These are phyloP conservation scores for Sporothrix curviconia DNA, from an alignment of 2,329 filamentous ascomycete genomes.

Conservation along the genomic window DNA sequence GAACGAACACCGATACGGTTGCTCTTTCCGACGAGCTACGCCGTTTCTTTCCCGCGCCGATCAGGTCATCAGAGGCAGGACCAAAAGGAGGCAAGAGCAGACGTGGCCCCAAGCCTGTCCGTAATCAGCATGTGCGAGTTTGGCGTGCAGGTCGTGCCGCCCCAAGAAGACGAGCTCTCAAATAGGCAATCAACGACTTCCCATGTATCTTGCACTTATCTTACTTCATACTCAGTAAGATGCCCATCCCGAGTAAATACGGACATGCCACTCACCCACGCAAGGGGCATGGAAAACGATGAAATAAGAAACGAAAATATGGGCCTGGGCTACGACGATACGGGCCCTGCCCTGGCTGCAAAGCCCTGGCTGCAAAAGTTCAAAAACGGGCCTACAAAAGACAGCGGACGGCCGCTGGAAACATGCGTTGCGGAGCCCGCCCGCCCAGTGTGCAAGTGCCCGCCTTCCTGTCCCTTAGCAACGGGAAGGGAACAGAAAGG, in stretches of 20 bases:
- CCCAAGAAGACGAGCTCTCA: neutral
- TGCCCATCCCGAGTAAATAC: neutral
- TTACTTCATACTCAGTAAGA: neutral
- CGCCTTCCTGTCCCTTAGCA: conserved; percentile 8
- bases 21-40: neutral
- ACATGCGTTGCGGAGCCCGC: neutral
- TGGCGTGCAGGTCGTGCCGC: conserved; percentile 1
- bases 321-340: neutral
- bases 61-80: conserved; percentile 7
- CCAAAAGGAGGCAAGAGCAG: conserved; percentile 3
- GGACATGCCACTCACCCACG: neutral
- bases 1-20: neutral
- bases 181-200: too few species aligned
- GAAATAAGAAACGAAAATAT: neutral
- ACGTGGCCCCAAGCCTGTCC: neutral
- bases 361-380: neutral
- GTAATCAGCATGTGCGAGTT: neutral
- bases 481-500: conserved; percentile 11
- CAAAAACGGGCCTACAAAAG: too few species aligned
- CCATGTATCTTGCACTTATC: too few species aligned
- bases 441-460: too few species aligned
- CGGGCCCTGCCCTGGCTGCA: neutral
- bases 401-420: neutral
- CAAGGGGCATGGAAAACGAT: neutral
- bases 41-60: conserved; percentile 1